Percentiles rank a stretch among this genome's conserved stretches.
Conservation (phyloP, 257 asterid genomes). For the Salvia hispanica region DNA sequence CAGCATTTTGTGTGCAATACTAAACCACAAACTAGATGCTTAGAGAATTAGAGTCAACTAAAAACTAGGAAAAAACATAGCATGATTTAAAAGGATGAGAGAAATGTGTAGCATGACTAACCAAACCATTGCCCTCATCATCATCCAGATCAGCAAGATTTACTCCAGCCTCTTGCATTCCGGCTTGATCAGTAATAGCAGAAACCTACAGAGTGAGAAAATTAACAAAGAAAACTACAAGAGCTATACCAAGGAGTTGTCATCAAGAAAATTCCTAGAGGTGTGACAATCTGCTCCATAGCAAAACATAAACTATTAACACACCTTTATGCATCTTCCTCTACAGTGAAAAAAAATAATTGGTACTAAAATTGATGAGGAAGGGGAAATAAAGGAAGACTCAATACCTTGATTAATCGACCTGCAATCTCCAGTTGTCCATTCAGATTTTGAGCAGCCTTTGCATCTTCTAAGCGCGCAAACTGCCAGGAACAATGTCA, state of each 20-base stretch:
- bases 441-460: slow-evolving; percentile 66
- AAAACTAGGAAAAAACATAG: not conserved
- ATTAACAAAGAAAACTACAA: not conserved
- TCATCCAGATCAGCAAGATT: slow-evolving; percentile 68
- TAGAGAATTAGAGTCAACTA: slow-evolving; percentile 23
- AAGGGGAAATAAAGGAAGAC: slow-evolving; percentile 15
- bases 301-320: slow-evolving; percentile 11
- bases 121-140: slow-evolving; percentile 66
- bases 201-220: slow-evolving; percentile 50
- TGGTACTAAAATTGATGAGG: not conserved
- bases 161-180: slow-evolving; percentile 59
- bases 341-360: slow-evolving; percentile 1
- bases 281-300: not conserved
- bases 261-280: not conserved
- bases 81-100: slow-evolving; percentile 4
- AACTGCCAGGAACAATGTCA: slow-evolving; percentile 45
- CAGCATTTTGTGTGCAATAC: slow-evolving; percentile 26
- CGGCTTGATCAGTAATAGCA: slow-evolving; percentile 63
- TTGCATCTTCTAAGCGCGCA: slow-evolving; percentile 69
- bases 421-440: slow-evolving; percentile 76
- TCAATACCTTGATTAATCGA: slow-evolving; percentile 58
- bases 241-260: not conserved
- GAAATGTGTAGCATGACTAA: slow-evolving; percentile 37
- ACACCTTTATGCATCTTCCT: slow-evolving; percentile 24
- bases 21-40: slow-evolving; percentile 10